phyloP scores from a whole-genome alignment of 2,329 filamentous ascomycete genomes.

The Paecilomyces dactylethromorphus region DNA sequence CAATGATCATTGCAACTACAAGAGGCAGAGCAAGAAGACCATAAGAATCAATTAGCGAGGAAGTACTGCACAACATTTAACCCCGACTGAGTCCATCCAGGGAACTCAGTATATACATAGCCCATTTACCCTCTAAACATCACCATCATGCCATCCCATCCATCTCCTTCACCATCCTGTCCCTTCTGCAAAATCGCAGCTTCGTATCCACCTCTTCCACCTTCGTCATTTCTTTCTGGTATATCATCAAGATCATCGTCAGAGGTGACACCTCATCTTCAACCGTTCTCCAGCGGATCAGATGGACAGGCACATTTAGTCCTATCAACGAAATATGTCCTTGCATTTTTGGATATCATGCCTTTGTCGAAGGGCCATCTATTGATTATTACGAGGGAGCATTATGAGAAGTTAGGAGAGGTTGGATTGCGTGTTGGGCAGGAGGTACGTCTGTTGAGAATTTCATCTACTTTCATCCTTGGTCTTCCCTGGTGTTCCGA shows the following conservation, averaged over 20 bases:
- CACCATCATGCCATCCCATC: not conserved
- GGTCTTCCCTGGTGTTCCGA: conserved; percentile 21
- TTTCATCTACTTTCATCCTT: not conserved
- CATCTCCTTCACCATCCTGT: conserved; percentile 29
- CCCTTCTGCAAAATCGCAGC: conserved; percentile 54
- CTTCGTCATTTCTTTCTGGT: conserved; percentile 15
- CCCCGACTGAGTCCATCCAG: not conserved
- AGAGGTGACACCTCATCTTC: conserved; percentile 16
- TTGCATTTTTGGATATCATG: conserved; percentile 91
- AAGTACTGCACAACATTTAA: no score
- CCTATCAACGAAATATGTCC: conserved; percentile 66
- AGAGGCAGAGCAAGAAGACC: no score
- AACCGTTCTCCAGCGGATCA: not conserved
- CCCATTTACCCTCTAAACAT: not conserved
- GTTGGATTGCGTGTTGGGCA: conserved; percentile 56
- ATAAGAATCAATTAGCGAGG: no score
- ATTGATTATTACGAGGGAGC: conserved; percentile 69
- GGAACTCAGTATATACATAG: not conserved
- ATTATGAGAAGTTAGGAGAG: conserved; percentile 72
- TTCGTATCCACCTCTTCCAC: conserved; percentile 39
- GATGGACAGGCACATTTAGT: conserved; percentile 48
- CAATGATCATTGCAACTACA: not conserved
- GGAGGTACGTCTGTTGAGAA: conserved; percentile 50
- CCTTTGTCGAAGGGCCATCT: conserved; percentile 79
- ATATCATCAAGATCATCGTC: conserved; percentile 17